Conservation (phyloP, 805 yeast species). For the Saccharomycopsis fermentans region DNA sequence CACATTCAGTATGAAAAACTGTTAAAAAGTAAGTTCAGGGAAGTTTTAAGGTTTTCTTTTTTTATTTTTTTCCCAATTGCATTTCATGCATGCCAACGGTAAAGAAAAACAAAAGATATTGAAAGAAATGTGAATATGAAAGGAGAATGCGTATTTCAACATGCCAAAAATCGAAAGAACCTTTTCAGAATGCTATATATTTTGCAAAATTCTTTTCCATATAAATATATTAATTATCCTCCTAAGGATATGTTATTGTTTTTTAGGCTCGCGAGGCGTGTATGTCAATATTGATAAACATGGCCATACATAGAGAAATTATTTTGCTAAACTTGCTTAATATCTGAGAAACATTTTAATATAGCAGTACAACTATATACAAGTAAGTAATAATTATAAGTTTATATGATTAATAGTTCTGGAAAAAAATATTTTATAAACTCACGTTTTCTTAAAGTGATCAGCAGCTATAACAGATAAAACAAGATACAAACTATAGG, state of each 20-base stretch:
- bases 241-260: too few species aligned
- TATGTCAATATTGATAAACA: too few species aligned
- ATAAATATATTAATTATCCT: too few species aligned
- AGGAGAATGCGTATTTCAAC: neutral
- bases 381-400: too few species aligned
- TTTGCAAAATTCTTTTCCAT: neutral
- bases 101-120: neutral
- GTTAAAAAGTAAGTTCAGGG: neutral
- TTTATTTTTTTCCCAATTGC: neutral
- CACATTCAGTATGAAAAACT: neutral
- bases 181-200: neutral
- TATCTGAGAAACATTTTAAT: too few species aligned
- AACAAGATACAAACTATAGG: neutral
- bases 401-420: too few species aligned
- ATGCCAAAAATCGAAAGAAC: neutral
- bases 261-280: too few species aligned
- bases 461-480: neutral
- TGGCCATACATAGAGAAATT: too few species aligned
- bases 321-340: too few species aligned
- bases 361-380: too few species aligned
- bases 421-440: too few species aligned
- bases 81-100: slow-evolving; percentile 1
- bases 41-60: neutral
- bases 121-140: neutral
- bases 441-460: too few species aligned